These are phyloP conservation scores for Dactylella cylindrospora DNA, from an alignment of 2,329 filamentous ascomycete species.

Conservation along the genomic window DNA sequence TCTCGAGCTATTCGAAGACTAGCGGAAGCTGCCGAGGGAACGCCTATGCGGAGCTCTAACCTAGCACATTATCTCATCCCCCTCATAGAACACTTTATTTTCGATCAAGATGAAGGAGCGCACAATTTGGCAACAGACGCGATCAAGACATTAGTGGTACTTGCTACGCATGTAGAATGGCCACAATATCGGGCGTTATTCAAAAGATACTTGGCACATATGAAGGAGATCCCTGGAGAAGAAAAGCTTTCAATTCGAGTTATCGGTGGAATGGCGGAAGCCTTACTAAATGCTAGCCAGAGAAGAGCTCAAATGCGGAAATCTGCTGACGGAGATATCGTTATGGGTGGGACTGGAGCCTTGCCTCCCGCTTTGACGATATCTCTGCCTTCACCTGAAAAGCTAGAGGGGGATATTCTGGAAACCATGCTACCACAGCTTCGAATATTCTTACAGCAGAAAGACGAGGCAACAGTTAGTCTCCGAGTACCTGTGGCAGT, in stretches of 20 bases:
- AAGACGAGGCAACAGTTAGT: slow-evolving; percentile 92
- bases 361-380: slow-evolving; percentile 78
- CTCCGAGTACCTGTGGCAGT: slow-evolving; percentile 86
- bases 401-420: slow-evolving; percentile 29
- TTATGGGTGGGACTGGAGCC: slow-evolving; percentile 55
- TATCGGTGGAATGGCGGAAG: slow-evolving; percentile 77
- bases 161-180: slow-evolving; percentile 82
- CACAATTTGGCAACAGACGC: slow-evolving; percentile 85
- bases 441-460: slow-evolving; percentile 67
- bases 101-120: slow-evolving; percentile 78
- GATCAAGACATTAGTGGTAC: slow-evolving; percentile 72
- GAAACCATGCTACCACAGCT: slow-evolving; percentile 23
- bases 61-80: slow-evolving; percentile 86
- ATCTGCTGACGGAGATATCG: slow-evolving; percentile 40
- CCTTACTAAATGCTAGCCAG: slow-evolving; percentile 58
- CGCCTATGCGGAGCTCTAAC: slow-evolving; percentile 72
- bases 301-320: slow-evolving; percentile 46
- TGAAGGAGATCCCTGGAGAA: slow-evolving; percentile 75
- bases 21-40: slow-evolving; percentile 65
- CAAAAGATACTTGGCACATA: slow-evolving; percentile 77
- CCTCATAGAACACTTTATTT: slow-evolving; percentile 89
- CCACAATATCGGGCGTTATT: slow-evolving; percentile 83
- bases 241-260: slow-evolving; percentile 85
- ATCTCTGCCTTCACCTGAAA: slow-evolving; percentile 57
- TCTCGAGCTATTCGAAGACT: slow-evolving; percentile 79